Evolutionary conservation across 2,329 filamentous ascomycete species (phyloP).

Genomic region (Arthrinium phaeospermum): DNA sequence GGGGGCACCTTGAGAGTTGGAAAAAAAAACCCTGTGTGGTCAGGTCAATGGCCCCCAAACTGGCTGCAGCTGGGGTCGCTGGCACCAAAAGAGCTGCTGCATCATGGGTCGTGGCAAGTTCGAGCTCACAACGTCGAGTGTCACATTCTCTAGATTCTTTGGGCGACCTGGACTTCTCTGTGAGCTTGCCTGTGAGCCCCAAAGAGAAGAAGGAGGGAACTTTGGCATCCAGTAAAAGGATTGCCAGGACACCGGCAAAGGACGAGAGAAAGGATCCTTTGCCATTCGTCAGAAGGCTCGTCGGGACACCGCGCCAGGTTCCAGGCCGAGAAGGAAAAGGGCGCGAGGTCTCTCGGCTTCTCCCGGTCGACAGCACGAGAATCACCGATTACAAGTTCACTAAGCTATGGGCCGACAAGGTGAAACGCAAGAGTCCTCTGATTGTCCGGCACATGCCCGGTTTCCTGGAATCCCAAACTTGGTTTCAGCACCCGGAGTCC

Average conservation of each 20-base stretch:
- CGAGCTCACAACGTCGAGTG: neutral
- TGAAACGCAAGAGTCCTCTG: neutral
- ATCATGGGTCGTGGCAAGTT: neutral
- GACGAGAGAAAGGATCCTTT: neutral
- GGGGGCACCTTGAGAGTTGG: neutral
- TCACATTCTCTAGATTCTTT: neutral
- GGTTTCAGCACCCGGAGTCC: slow-evolving; percentile 18
- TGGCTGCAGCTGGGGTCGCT: neutral
- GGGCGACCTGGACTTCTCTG: neutral
- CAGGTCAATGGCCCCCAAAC: neutral
- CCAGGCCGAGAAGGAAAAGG: neutral
- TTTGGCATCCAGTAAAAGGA: neutral
- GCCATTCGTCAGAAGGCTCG: neutral
- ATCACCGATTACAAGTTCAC: slow-evolving; percentile 9
- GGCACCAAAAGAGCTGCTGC: neutral
- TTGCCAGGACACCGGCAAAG: no score
- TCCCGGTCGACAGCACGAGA: neutral
- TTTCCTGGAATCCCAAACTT: slow-evolving; percentile 8
- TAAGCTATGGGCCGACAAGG: neutral
- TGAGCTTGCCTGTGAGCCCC: neutral
- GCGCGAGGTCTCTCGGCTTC: neutral
- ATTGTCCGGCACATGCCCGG: neutral
- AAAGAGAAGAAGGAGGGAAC: neutral
- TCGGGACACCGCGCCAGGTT: neutral
- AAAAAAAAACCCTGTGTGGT: neutral